These are phyloP conservation scores for Thielaviopsis punctulata DNA, from an alignment of 2,329 filamentous ascomycete genomes.

Conservation along the genomic window DNA sequence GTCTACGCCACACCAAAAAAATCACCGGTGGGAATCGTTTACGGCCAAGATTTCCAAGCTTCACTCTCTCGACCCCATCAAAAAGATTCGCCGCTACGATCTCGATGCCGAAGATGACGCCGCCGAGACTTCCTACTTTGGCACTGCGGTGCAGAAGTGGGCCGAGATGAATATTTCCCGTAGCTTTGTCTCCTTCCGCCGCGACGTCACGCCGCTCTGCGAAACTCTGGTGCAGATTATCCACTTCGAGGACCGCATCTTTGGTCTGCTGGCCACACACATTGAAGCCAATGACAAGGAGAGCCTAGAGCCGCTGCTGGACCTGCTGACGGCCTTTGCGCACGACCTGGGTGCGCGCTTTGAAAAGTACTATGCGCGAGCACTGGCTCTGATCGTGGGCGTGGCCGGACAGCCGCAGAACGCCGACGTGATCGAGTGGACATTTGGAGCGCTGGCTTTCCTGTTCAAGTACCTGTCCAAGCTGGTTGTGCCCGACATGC, in stretches of 20 bases:
- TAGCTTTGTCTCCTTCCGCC: slow-evolving; percentile 60
- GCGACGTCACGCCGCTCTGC: slow-evolving; percentile 57
- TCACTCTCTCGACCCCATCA: slow-evolving; percentile 77
- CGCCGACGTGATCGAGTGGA: slow-evolving; percentile 92
- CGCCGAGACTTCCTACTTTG: slow-evolving; percentile 71
- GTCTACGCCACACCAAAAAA: slow-evolving; percentile 58
- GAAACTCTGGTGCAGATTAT: slow-evolving; percentile 86
- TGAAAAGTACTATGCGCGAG: slow-evolving; percentile 68
- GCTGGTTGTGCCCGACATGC: slow-evolving; percentile 67
- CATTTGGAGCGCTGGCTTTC: slow-evolving; percentile 84
- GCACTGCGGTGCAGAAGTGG: slow-evolving; percentile 73
- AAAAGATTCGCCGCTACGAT: slow-evolving; percentile 70
- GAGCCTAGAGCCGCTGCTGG: slow-evolving; percentile 70
- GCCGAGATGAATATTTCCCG: slow-evolving; percentile 77
- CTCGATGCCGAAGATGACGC: slow-evolving; percentile 64
- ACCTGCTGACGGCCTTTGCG: slow-evolving; percentile 83
- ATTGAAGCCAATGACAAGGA: slow-evolving; percentile 64
- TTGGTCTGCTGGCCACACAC: slow-evolving; percentile 56
- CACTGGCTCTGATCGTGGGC: slow-evolving; percentile 57
- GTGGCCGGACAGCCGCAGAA: slow-evolving; percentile 63
- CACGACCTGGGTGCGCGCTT: slow-evolving; percentile 79
- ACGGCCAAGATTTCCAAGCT: slow-evolving; percentile 77
- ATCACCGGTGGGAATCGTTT: slow-evolving; percentile 84
- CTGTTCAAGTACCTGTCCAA: slow-evolving; percentile 93
- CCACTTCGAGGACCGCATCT: slow-evolving; percentile 74